phyloP scores from a whole-genome alignment of 495 filamentous ascomycete genomes.

The Penicillium fimorum region DNA sequence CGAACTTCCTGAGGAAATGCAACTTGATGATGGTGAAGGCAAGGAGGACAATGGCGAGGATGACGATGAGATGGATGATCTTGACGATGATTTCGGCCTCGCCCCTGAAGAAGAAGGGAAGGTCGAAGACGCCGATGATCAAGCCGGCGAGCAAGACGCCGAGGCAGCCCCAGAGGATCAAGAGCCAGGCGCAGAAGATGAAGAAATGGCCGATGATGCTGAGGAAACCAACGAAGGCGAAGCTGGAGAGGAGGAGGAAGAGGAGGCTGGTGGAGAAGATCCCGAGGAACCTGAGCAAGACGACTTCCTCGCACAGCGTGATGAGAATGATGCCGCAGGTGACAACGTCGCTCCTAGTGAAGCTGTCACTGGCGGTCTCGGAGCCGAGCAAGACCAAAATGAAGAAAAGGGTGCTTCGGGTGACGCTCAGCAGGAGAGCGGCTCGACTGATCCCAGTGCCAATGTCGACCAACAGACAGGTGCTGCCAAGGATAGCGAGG shows the following conservation, averaged over 20 bases:
- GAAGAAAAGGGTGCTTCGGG: constrained; percentile 67
- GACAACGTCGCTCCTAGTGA: constrained; percentile 52
- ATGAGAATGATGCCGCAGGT: constrained; percentile 43
- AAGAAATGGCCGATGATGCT: constrained; percentile 38
- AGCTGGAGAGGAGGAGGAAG: constrained; percentile 53
- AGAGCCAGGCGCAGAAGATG: constrained; percentile 30
- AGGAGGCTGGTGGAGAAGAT: constrained; percentile 52
- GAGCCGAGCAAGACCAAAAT: constrained; percentile 49
- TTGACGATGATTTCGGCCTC: constrained; percentile 62
- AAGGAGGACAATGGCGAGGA: constrained; percentile 62
- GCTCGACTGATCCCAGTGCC: constrained; percentile 45
- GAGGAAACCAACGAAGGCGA: constrained; percentile 40
- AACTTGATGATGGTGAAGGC: constrained; percentile 63
- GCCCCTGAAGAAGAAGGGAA: constrained; percentile 45
- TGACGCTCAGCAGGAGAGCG: constrained; percentile 55
- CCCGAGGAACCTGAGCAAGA: constrained; percentile 44
- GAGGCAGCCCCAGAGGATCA: constrained; percentile 43
- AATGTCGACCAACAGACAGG: constrained; percentile 43
- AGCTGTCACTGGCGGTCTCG: constrained; percentile 44
- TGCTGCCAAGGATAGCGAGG: constrained; percentile 45
- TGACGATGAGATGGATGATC: constrained; percentile 70
- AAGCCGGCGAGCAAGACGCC: constrained; percentile 37
- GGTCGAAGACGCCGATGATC: constrained; percentile 35
- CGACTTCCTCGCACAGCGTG: constrained; percentile 41
- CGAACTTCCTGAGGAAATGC: constrained; percentile 68